Conservation (phyloP, 2,329 filamentous ascomycete genomes). For the Cercospora sesami region DNA sequence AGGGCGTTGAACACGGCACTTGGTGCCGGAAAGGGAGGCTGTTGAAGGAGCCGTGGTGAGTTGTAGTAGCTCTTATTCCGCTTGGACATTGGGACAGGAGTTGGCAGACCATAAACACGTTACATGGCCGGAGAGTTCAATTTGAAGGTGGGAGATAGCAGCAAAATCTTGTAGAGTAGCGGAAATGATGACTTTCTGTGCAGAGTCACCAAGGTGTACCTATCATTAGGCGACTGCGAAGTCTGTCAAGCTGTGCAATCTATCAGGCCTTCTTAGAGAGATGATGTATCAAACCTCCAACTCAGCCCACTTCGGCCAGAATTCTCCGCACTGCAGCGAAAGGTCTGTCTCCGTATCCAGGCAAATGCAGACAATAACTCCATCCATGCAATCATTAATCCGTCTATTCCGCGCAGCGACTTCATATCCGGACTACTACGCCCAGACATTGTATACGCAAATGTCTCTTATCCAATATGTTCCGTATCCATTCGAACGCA, state of each 20-base stretch:
- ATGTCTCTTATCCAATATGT: slow-evolving; percentile 76
- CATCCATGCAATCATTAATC: not conserved
- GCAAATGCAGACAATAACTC: not conserved
- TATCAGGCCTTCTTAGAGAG: not conserved
- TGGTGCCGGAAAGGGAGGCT: not conserved
- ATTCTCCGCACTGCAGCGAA: not conserved
- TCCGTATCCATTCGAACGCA: slow-evolving; percentile 83
- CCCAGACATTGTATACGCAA: slow-evolving; percentile 92
- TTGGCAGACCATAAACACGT: too few relatives aligned
- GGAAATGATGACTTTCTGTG: not conserved
- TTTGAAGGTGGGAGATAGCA: not conserved
- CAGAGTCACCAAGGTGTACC: not conserved
- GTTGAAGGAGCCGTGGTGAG: not conserved
- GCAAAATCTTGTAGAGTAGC: not conserved
- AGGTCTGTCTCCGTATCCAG: not conserved
- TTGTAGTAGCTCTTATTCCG: not conserved
- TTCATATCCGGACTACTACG: slow-evolving; percentile 62
- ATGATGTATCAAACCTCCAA: not conserved
- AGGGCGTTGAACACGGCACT: not conserved
- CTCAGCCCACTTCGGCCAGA: not conserved
- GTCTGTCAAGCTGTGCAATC: not conserved
- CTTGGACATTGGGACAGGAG: not conserved
- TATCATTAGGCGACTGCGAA: not conserved
- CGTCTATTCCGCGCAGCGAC: not conserved
- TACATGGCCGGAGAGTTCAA: not conserved